These are phyloP conservation scores for Jacaranda mimosifolia DNA, from an alignment of 257 asterid genomes.

Conservation along the genomic window DNA sequence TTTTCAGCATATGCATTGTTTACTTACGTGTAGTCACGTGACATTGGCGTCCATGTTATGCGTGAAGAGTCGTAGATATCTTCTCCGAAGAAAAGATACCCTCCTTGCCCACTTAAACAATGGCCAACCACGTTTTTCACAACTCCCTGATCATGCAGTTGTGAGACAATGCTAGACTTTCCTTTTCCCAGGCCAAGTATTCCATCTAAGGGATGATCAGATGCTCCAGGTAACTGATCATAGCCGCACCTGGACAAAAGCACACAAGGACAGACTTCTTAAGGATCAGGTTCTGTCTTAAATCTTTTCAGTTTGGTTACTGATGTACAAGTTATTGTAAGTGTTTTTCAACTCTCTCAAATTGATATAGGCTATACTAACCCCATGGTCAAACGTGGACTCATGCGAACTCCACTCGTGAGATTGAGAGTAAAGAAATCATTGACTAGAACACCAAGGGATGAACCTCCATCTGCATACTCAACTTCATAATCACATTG, in stretches of 20 bases:
- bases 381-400: slow-evolving; percentile 89
- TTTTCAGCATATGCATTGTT: not conserved
- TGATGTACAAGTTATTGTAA: too few species aligned
- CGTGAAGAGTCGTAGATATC: slow-evolving; percentile 78
- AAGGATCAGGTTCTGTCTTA: not conserved
- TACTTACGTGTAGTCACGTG: slow-evolving; percentile 70
- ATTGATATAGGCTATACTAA: slow-evolving; percentile 35
- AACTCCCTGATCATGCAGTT: slow-evolving; percentile 76
- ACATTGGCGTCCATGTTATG: slow-evolving; percentile 87
- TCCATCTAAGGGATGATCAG: slow-evolving; percentile 87
- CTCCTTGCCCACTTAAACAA: slow-evolving; percentile 79
- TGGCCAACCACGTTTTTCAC: slow-evolving; percentile 82
- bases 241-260: slow-evolving; percentile 80
- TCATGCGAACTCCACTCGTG: slow-evolving; percentile 66
- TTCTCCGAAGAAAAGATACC: slow-evolving; percentile 92
- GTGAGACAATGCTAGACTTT: slow-evolving; percentile 80
- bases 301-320: too few species aligned
- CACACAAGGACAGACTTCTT: not conserved
- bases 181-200: slow-evolving; percentile 98
- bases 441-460: slow-evolving; percentile 91
- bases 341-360: too few species aligned
- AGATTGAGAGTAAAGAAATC: slow-evolving; percentile 71
- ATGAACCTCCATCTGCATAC: slow-evolving; percentile 99
- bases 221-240: slow-evolving; percentile 81
- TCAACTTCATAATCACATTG: slow-evolving; percentile 98